Evolutionary conservation across 768 basidiomycete species (phyloP).

Genomic region (Pholiota molesta): DNA sequence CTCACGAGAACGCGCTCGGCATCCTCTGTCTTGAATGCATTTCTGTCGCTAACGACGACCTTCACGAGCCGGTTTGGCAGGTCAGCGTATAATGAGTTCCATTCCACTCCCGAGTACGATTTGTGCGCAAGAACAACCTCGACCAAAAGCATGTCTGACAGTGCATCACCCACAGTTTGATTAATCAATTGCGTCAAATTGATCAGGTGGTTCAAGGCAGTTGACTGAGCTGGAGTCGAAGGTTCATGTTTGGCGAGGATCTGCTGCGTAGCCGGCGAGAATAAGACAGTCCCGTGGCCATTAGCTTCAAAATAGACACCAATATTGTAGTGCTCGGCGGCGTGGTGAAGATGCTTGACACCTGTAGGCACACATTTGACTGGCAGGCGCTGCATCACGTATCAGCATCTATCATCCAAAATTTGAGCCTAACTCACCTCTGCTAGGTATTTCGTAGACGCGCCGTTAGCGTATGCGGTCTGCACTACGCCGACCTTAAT

Average conservation of each 20-base stretch:
- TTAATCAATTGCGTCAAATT: conserved; percentile 89
- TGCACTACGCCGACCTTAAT: conserved; percentile 95
- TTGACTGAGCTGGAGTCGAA: conserved; percentile 80
- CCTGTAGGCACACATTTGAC: conserved; percentile 96
- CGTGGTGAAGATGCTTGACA: conserved; percentile 97
- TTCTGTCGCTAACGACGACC: conserved; percentile 83
- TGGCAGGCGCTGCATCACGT: conserved; percentile 70
- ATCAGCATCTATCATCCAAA: conserved; percentile 12
- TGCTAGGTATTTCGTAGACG: conserved; percentile 89
- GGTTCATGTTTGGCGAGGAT: conserved; percentile 67
- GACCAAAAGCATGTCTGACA: conserved; percentile 95
- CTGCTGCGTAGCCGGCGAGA: conserved; percentile 76
- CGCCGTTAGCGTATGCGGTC: conserved; percentile 98
- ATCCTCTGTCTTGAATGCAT: conserved; percentile 86
- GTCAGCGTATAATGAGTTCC: conserved; percentile 94
- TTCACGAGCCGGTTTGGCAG: conserved; percentile 95
- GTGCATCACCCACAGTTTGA: conserved; percentile 96
- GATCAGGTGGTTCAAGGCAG: conserved; percentile 74
- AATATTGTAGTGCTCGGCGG: conserved; percentile 89
- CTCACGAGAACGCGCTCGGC: conserved; percentile 88
- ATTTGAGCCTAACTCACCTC: conserved; percentile 51
- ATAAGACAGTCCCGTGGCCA: conserved; percentile 96
- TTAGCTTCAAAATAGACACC: conserved; percentile 99
- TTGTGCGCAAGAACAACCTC: conserved; percentile 91
- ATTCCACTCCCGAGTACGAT: conserved; percentile 80